These are phyloP conservation scores for Gardenia jasminoides DNA, from an alignment of 257 asterid species.

Conservation along the genomic window DNA sequence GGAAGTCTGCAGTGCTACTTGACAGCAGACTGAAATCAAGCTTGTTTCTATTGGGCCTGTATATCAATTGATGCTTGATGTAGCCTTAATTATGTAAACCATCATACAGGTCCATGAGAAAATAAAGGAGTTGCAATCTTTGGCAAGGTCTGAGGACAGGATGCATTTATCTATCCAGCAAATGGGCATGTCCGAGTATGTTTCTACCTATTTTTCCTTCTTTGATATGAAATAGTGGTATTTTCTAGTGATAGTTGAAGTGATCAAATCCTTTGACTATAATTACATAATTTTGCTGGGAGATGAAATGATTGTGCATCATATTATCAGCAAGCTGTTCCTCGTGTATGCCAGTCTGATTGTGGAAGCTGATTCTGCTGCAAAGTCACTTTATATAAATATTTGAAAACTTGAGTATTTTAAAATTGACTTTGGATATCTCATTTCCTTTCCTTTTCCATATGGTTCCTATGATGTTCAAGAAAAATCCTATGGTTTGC, in stretches of 20 bases:
- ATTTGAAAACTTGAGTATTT: neutral
- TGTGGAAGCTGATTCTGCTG: neutral
- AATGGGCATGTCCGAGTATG: slow-evolving; percentile 56
- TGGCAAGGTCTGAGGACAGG: slow-evolving; percentile 34
- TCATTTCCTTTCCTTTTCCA: neutral
- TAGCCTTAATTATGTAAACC: neutral
- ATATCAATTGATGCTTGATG: neutral
- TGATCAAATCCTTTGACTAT: neutral
- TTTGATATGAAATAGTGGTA: too few species aligned
- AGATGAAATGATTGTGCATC: neutral
- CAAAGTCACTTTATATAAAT: neutral
- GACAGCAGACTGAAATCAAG: neutral
- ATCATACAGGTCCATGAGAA: slow-evolving; percentile 60
- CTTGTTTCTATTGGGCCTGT: neutral
- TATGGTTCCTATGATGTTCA: neutral
- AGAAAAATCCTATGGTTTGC: neutral
- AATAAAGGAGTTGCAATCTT: slow-evolving; percentile 61
- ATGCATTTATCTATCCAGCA: slow-evolving; percentile 35
- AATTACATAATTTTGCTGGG: neutral
- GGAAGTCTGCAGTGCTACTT: neutral
- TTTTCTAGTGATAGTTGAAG: neutral
- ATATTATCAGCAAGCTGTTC: neutral
- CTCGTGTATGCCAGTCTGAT: neutral
- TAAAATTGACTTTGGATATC: neutral
- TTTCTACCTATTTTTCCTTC: neutral